These are phyloP conservation scores for Tephrocybe sp. DNA, from an alignment of 768 basidiomycete genomes.

Conservation along the genomic window DNA sequence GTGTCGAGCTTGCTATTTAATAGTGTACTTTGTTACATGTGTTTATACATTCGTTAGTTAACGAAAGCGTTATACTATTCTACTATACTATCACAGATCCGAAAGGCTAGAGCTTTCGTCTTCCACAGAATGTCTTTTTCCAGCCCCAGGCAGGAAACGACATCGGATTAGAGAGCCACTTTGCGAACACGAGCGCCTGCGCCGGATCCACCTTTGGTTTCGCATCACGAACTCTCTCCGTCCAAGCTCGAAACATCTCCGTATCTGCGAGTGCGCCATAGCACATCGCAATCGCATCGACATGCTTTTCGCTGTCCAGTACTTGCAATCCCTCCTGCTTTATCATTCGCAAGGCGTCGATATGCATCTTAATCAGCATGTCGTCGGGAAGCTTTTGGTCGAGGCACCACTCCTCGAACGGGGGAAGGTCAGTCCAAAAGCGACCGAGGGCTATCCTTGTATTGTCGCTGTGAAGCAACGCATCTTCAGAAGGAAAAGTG, in stretches of 20 bases:
- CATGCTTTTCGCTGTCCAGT: constrained; percentile 26
- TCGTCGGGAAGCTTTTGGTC: constrained; percentile 24
- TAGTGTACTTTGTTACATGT: no score
- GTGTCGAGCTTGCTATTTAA: no score
- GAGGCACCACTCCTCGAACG: constrained; percentile 34
- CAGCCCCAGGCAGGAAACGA: constrained; percentile 37
- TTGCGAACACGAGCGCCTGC: constrained; percentile 27
- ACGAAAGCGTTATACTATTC: neutral
- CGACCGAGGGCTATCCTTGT: constrained; percentile 25
- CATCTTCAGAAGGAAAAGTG: constrained; percentile 10
- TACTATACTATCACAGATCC: neutral
- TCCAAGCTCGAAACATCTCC: constrained; percentile 34
- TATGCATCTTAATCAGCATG: constrained; percentile 30
- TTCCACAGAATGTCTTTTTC: constrained; percentile 22
- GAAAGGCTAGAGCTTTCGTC: neutral
- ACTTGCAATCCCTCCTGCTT: constrained; percentile 33
- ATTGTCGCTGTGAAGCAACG: constrained; percentile 24
- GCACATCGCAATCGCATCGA: constrained; percentile 39
- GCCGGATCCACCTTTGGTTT: constrained; percentile 18
- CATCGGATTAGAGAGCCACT: constrained; percentile 33
- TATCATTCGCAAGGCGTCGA: constrained; percentile 27
- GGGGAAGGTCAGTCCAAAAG: constrained; percentile 25
- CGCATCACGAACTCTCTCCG: constrained; percentile 24
- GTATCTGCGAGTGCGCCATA: constrained; percentile 38
- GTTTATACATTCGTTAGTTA: no score